Base-by-base conservation (phyloP, 2,329 filamentous ascomycete genomes). In the Chaetothyriales sp. region DNA sequence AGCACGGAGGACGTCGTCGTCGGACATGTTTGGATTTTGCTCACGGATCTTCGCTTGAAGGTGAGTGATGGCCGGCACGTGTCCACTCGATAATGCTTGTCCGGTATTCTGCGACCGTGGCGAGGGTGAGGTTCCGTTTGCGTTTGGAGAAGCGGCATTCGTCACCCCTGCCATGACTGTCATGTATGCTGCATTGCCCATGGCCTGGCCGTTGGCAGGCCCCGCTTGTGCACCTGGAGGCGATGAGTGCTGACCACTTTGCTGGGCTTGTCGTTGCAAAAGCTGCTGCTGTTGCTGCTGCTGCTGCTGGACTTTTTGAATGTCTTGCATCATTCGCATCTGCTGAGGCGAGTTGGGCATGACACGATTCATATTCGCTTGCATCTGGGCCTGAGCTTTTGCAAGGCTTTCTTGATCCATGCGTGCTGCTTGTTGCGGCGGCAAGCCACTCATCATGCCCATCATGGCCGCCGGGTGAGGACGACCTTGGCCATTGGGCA, bases 351-450 rank as follows among this genome's bases (percentile, higher is more conserved):
- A 70, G 7, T 54, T 59, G 43, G 55, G 53, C 51, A 70, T 63
- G 18, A 68, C 67, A 50, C 69, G 77, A 56, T 71, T 73, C 66
- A 76, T 72, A 33, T 75, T 70, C 15, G 75, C 74, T 60, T 84
- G 82, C 70, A 87, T 76, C 58, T 84, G 84, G 20, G 83, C 81
- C 63, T 86, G 83, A 40, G 85, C 74, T 70, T 73, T 85, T 76
- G 78, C 18, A 4, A 40, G 33, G 10, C 10, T 13, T 15, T 40
- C 33, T 13, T 10, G 33, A 15, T 40, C 25, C 33, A 40, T 40
- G 10, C 33, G 15, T 15, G 33, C 33, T 15, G 33, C 33, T 40
- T 40, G 33, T 82, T 80, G 20, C 71, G 85, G 77, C 44, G 78
- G 76, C 53, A 71, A 73, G 33, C 67, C 66, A 49, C 63, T 65